Evolutionary conservation across 805 yeast species (phyloP).

Genomic region (Candida manassasensis): DNA sequence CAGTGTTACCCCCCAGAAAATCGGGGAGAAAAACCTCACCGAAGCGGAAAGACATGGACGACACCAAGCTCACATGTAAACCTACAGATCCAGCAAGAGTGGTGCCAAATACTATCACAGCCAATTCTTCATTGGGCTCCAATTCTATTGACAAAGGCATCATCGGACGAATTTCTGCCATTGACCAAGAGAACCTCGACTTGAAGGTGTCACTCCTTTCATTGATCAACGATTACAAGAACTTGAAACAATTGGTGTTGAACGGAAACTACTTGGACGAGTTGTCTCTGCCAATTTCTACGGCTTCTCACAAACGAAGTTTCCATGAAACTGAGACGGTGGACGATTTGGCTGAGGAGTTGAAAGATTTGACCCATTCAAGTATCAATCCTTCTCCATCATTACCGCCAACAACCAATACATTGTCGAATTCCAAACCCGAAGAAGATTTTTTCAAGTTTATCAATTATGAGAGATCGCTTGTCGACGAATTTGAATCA

Average conservation of each 20-base stretch:
- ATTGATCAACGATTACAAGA: conserved; percentile 38
- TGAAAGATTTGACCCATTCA: conserved; percentile 8
- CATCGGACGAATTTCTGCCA: not conserved
- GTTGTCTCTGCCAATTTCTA: not conserved
- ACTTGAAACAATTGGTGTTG: conserved; percentile 25
- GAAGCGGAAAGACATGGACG: not conserved
- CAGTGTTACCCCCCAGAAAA: conserved; percentile 82
- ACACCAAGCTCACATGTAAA: not conserved
- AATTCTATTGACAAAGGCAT: not conserved
- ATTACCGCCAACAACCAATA: not conserved
- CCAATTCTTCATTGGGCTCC: too few species aligned
- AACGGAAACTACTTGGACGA: not conserved
- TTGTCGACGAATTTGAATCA: conserved; percentile 7
- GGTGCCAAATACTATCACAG: not conserved
- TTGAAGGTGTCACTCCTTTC: conserved; percentile 31
- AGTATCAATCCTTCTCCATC: conserved; percentile 2
- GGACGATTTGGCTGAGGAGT: conserved; percentile 4
- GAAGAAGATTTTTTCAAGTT: not conserved
- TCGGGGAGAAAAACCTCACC: conserved; percentile 48
- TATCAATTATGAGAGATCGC: not conserved
- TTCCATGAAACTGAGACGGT: conserved; percentile 4
- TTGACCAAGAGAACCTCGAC: conserved; percentile 31
- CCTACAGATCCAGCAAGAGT: not conserved
- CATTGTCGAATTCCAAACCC: not conserved
- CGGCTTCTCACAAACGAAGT: conserved; percentile 7